A percentile compares a stretch with the other conserved stretches of the same genome.
Conservation (phyloP, 768 basidiomycete genomes). For the Mrakia hoshinonis region DNA sequence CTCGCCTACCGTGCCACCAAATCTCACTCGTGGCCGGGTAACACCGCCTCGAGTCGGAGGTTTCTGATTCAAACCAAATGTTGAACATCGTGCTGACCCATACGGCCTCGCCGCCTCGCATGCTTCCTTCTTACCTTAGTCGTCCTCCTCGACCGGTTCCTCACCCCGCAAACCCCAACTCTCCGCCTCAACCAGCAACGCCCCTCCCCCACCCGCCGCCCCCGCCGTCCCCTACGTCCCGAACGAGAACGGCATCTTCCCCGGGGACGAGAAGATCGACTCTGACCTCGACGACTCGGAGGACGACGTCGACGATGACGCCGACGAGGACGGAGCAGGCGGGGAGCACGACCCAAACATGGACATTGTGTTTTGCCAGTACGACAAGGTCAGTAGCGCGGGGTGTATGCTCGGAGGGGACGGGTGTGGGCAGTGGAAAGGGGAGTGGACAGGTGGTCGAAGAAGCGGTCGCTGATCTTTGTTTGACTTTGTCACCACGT, state of each 20-base stretch:
- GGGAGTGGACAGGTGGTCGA: not conserved
- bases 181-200: constrained; percentile 3
- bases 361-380: constrained; percentile 96
- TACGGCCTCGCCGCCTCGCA: not conserved
- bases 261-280: constrained; percentile 70
- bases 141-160: too few species aligned
- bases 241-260: constrained; percentile 41
- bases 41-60: too few species aligned
- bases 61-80: not conserved
- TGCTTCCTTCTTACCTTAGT: not conserved
- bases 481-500: not conserved
- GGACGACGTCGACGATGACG: constrained; percentile 55
- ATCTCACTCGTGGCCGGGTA: too few species aligned
- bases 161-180: not conserved
- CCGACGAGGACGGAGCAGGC: constrained; percentile 51
- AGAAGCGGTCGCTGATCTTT: not conserved
- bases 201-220: constrained; percentile 22
- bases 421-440: not conserved
- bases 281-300: constrained; percentile 89
- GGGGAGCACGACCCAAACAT: constrained; percentile 64
- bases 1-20: not conserved
- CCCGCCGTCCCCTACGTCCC: constrained; percentile 25
- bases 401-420: not conserved
- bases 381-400: constrained; percentile 69
- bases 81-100: not conserved